Evolutionary conservation across 768 basidiomycete species (phyloP).

Genomic region (Pleurotus eryngii): DNA sequence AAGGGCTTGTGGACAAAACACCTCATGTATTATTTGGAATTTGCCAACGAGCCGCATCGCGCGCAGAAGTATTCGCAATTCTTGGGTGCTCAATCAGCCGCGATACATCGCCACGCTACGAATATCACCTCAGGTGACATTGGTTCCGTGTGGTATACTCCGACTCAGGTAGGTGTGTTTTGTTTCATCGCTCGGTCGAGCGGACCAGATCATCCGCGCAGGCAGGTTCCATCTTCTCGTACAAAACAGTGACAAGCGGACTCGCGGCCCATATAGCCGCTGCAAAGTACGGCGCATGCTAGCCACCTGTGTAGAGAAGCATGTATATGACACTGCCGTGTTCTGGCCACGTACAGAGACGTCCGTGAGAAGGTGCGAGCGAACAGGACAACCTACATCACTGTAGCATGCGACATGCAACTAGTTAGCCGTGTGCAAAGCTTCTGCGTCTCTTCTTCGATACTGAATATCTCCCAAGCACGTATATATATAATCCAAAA

Average conservation of each 20-base stretch:
- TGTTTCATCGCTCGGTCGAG: neutral
- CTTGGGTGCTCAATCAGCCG: slow-evolving; percentile 38
- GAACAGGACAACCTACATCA: neutral
- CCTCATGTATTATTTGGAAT: slow-evolving; percentile 46
- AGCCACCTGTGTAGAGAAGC: neutral
- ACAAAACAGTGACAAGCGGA: slow-evolving; percentile 40
- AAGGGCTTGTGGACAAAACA: slow-evolving; percentile 57
- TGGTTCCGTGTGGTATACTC: slow-evolving; percentile 45
- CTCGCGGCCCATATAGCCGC: slow-evolving; percentile 39
- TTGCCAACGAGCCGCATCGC: slow-evolving; percentile 38
- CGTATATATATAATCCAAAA: no score
- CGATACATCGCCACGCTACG: slow-evolving; percentile 42
- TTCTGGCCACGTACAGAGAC: no score
- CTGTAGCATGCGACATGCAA: no score
- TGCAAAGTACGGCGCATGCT: slow-evolving; percentile 43
- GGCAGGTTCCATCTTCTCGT: slow-evolving; percentile 41
- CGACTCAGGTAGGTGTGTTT: slow-evolving; percentile 27
- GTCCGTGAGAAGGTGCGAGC: neutral
- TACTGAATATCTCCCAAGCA: neutral
- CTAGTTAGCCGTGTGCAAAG: no score
- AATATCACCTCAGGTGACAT: slow-evolving; percentile 33
- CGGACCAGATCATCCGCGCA: slow-evolving; percentile 9
- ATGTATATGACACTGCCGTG: no score
- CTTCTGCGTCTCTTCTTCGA: neutral
- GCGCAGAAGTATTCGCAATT: slow-evolving; percentile 38